Evolutionary conservation across 352 stramenopile species (phyloP), one percentile per base, ranked within the genome.

Genomic region (Phytophthora pluvialis): DNA sequence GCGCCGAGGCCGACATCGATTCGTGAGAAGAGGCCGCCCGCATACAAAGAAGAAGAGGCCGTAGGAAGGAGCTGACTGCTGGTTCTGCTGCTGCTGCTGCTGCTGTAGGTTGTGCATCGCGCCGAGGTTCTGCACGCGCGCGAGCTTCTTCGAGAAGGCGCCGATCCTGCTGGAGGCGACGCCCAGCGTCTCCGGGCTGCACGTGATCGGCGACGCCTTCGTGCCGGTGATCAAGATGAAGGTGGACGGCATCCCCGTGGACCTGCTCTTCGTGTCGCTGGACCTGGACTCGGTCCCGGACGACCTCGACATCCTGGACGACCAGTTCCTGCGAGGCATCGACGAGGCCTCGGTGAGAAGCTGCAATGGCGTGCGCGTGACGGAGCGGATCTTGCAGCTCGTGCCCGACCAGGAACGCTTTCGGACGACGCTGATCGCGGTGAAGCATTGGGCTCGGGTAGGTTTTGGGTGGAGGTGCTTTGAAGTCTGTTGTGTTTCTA

Each of bases 291-390:
- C 69, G 3, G 72, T 97, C 5, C 79, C 87, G 0, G 60, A 70
- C 16, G 61, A 88, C 28, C 75, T 97, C 29, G 77, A 97, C 38
- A 72, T 97, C 0, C 65, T 97, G 26, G 88, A 97, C 57, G 78
- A 95, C 42, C 70, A 74, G 16, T 76, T 90, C 47, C 67, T 98
- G 15, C 61, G 67, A 4, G 81, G 98, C 18, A 91, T 98, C 8
- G 97, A 99, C 67, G 96, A 98, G 56, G 69, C 87, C 36, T 91
- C 86, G 10, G 84, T 98, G 4, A 78, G 97, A 32, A 98, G 89
- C 61, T 84, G 98, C 39, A 99, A 99, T 65, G 97, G 97, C 25
- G 94, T 95, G 18, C 85, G 96, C n/a, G 96, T 99, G 9, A 98
- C 94, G 1, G 95, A 99, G 66, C 90, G 93, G 13, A 96, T 99